Percentiles rank a stretch among this genome's conserved stretches.
Conservation (phyloP, 2,329 filamentous ascomycete species). For the Hypoxylon sp. region DNA sequence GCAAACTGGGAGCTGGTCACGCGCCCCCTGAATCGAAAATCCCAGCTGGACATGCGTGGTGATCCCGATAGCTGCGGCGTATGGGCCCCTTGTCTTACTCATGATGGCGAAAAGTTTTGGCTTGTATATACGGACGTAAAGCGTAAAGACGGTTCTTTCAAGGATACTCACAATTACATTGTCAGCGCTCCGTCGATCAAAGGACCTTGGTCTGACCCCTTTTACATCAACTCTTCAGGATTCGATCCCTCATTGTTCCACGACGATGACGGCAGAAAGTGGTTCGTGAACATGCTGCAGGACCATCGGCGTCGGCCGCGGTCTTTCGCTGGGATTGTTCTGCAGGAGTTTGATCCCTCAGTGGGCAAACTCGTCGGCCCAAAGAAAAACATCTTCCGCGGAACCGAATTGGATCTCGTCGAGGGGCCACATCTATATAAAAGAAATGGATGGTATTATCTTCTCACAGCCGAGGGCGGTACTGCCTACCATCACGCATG, state of each 20-base stretch:
- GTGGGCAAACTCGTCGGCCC: conserved; percentile 62
- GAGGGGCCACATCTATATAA: conserved; percentile 69
- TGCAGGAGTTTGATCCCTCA: conserved; percentile 65
- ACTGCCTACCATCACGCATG: conserved; percentile 69
- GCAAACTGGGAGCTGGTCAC: conserved; percentile 60
- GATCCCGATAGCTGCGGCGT: conserved; percentile 67
- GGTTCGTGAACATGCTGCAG: conserved; percentile 65
- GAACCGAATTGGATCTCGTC: conserved; percentile 62
- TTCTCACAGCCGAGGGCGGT: conserved; percentile 67
- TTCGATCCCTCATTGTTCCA: conserved; percentile 70
- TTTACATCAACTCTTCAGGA: conserved; percentile 67
- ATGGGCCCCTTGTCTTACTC: conserved; percentile 71
- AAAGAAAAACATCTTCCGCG: conserved; percentile 62
- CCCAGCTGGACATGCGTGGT: conserved; percentile 65
- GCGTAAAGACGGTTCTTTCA: conserved; percentile 72
- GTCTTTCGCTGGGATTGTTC: conserved; percentile 63
- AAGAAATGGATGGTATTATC: conserved; percentile 66
- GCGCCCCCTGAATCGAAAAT: conserved; percentile 58
- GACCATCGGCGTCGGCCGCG: conserved; percentile 60
- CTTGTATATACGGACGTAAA: conserved; percentile 73
- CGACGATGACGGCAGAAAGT: conserved; percentile 64
- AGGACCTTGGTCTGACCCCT: conserved; percentile 69
- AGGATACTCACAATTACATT: conserved; percentile 71
- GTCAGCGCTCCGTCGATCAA: conserved; percentile 61
- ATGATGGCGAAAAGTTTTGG: conserved; percentile 68